A percentile compares a stretch with the other conserved stretches of the same genome.
Evolutionary conservation across 1,284 basidiomycete genomes (phyloP).

Genomic region (Moniliella sp.): DNA sequence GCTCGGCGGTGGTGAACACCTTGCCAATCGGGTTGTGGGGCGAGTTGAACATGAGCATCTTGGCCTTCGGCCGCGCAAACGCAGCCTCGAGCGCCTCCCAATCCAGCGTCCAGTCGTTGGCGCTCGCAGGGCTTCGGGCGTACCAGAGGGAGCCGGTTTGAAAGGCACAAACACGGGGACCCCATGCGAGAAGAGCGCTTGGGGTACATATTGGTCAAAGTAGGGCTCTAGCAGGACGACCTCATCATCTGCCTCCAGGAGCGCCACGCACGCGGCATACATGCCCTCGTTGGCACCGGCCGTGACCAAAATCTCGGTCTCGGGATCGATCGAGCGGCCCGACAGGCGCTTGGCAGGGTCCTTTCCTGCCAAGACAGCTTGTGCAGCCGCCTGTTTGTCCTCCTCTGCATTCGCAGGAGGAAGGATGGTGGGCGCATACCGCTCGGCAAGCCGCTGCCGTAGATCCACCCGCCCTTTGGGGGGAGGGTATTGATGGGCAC

Average conservation of each 20-base stretch:
- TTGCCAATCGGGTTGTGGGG: conserved; percentile 62
- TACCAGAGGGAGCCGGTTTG: too few relatives aligned
- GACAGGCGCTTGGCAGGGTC: conserved; percentile 1
- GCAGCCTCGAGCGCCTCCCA: conserved; percentile 45
- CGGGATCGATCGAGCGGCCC: conserved; percentile 46
- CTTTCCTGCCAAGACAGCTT: not conserved
- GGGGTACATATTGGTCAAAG: conserved; percentile 72
- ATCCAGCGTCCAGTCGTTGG: conserved; percentile 38
- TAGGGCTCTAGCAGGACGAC: conserved; percentile 80
- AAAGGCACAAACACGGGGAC: conserved; percentile 82
- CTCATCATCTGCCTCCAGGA: conserved; percentile 46
- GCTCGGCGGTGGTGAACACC: conserved; percentile 64
- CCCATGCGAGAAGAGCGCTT: conserved; percentile 42
- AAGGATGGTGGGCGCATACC: conserved; percentile 10
- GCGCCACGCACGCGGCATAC: conserved; percentile 20
- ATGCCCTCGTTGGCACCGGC: conserved; percentile 54
- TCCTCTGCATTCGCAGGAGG: conserved; percentile 10
- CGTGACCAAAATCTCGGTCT: conserved; percentile 74
- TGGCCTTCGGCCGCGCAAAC: conserved; percentile 73
- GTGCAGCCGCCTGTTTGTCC: conserved; percentile 38
- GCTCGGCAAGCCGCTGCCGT: conserved; percentile 15
- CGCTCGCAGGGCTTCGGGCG: conserved; percentile 3
- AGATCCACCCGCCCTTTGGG: conserved; percentile 23
- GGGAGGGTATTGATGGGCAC: conserved; percentile 29
- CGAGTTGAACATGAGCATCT: conserved; percentile 44